Conservation (phyloP, 495 filamentous ascomycete species). For the Penicillium soppii region DNA sequence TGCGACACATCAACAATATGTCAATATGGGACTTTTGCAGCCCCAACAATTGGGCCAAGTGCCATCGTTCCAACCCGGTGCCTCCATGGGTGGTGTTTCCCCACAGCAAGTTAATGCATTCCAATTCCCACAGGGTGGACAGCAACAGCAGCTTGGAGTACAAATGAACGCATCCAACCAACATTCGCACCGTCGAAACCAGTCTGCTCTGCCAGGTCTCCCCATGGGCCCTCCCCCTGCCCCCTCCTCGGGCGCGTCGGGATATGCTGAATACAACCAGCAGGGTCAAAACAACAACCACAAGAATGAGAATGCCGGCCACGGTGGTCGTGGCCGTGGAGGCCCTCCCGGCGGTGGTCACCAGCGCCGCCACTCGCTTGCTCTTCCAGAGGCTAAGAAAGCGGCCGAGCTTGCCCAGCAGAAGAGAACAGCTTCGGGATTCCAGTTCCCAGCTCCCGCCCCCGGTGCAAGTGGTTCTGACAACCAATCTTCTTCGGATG, state of each 20-base stretch:
- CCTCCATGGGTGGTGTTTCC: constrained; percentile 67
- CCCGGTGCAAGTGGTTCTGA: constrained; percentile 60
- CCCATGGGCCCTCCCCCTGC: constrained; percentile 87
- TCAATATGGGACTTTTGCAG: constrained; percentile 91
- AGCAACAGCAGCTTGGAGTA: constrained; percentile 70
- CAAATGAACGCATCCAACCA: constrained; percentile 76
- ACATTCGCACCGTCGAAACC: constrained; percentile 92
- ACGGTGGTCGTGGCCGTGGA: constrained; percentile 78
- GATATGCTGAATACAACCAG: constrained; percentile 78
- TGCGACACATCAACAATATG: constrained; percentile 93
- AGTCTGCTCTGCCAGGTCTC: constrained; percentile 93
- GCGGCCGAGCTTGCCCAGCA: constrained; percentile 95
- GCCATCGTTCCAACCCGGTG: constrained; percentile 65
- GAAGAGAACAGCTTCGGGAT: constrained; percentile 87
- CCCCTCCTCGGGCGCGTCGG: constrained; percentile 92
- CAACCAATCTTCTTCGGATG: constrained; percentile 41
- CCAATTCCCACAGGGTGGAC: constrained; percentile 84
- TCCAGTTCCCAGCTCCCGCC: constrained; percentile 78
- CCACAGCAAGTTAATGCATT: constrained; percentile 74
- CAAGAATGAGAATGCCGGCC: constrained; percentile 65
- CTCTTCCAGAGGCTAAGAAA: constrained; percentile 94
- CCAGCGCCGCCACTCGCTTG: constrained; percentile 91
- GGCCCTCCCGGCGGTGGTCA: constrained; percentile 75
- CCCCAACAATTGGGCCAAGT: constrained; percentile 74
- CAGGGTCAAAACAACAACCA: constrained; percentile 53